phyloP scores from a whole-genome alignment of 208 protist species.

The Trypanosoma caninum region DNA sequence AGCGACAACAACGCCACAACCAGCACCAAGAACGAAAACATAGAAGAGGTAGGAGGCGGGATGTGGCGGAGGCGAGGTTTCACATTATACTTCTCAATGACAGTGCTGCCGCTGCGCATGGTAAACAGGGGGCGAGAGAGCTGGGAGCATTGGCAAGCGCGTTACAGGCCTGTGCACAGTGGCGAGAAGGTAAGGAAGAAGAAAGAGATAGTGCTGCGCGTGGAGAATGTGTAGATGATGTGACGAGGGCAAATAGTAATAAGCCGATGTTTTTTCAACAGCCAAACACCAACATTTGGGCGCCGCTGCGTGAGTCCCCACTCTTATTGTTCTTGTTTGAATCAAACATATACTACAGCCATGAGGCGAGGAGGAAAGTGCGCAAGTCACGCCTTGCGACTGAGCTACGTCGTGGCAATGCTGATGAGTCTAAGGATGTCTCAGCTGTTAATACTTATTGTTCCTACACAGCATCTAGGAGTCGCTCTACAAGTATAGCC shows the following conservation, averaged over 20 bases:
- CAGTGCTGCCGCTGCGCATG: conserved; percentile 16
- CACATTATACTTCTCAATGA: conserved; percentile 25
- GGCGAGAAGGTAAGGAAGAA: neutral
- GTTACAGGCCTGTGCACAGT: conserved; percentile 16
- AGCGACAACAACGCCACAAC: too few relatives aligned
- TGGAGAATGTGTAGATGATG: neutral
- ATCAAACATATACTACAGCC: conserved; percentile 13
- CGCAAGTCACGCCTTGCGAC: conserved; percentile 4
- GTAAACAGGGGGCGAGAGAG: conserved; percentile 16
- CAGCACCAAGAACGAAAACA: neutral
- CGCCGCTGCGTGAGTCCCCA: conserved; percentile 16
- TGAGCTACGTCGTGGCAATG: neutral
- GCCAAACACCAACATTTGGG: conserved; percentile 4
- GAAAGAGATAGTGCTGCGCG: neutral
- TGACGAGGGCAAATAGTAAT: neutral
- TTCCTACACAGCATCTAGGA: neutral
- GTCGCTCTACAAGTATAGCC: neutral
- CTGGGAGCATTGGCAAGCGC: conserved; percentile 12
- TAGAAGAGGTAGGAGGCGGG: neutral
- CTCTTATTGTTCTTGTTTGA: conserved; percentile 23
- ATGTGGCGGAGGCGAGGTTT: conserved; percentile 10
- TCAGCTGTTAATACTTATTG: neutral
- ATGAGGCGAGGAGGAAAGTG: conserved; percentile 1
- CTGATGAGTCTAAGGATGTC: neutral
- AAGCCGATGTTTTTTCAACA: neutral